phyloP scores from a whole-genome alignment of 2,329 filamentous ascomycete species.

The Penicillium sp. region DNA sequence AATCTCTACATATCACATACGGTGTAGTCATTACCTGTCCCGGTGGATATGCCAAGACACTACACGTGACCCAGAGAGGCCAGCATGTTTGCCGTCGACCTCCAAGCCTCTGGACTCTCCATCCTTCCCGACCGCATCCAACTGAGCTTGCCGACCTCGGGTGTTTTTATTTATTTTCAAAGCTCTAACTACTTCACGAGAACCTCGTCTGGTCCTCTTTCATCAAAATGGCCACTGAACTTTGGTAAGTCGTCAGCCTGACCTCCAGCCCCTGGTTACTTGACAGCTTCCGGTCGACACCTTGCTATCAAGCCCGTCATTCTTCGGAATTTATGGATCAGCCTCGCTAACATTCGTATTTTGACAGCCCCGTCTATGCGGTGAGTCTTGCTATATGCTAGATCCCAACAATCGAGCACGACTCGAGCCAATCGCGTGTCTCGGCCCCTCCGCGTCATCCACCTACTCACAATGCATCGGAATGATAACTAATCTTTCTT shows the following conservation, averaged over 20 bases:
- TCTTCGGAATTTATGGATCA: neutral
- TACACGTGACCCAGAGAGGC: slow-evolving; percentile 34
- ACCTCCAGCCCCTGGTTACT: slow-evolving; percentile 31
- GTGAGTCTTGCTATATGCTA: slow-evolving; percentile 63
- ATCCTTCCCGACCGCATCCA: slow-evolving; percentile 27
- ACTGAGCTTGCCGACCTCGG: slow-evolving; percentile 22
- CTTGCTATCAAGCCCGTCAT: slow-evolving; percentile 9
- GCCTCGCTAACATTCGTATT: slow-evolving; percentile 25
- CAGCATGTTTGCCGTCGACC: slow-evolving; percentile 38
- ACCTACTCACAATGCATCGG: neutral
- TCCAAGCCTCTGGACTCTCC: slow-evolving; percentile 30
- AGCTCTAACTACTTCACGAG: slow-evolving; percentile 17
- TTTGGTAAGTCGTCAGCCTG: slow-evolving; percentile 66
- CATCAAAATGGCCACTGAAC: slow-evolving; percentile 71
- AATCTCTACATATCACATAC: slow-evolving; percentile 3
- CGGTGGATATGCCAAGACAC: slow-evolving; percentile 25
- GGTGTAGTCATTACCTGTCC: neutral
- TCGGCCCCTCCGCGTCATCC: slow-evolving; percentile 6
- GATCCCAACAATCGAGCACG: slow-evolving; percentile 12
- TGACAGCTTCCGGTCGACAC: slow-evolving; percentile 29
- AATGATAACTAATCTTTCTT: slow-evolving; percentile 11
- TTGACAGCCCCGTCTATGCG: slow-evolving; percentile 88
- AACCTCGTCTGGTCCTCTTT: slow-evolving; percentile 17
- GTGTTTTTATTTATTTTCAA: slow-evolving; percentile 14
- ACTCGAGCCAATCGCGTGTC: slow-evolving; percentile 12